Conservation (phyloP, 1,284 basidiomycete species). For the Kwoniella shivajii region DNA sequence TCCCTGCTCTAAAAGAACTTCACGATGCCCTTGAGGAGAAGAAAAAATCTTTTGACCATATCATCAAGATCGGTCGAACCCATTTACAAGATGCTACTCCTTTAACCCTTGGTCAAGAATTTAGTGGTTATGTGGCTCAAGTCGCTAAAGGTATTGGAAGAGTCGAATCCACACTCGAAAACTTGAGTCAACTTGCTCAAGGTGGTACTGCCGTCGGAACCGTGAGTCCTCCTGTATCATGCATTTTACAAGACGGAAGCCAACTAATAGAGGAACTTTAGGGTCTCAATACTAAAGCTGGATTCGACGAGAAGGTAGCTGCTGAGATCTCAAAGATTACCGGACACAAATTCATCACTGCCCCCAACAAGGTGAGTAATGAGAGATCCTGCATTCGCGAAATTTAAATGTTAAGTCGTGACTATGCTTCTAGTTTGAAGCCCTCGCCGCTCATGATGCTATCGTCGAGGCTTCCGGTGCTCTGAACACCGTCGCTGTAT, state of each 20-base stretch:
- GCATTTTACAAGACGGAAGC: neutral
- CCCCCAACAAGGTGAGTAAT: slow-evolving; percentile 85
- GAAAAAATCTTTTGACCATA: slow-evolving; percentile 75
- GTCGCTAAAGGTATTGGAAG: slow-evolving; percentile 87
- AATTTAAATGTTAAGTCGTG: neutral
- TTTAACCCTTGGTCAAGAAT: slow-evolving; percentile 96
- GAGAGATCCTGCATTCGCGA: neutral
- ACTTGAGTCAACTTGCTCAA: slow-evolving; percentile 89
- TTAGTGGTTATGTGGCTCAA: slow-evolving; percentile 97
- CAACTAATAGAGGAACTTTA: slow-evolving; percentile 41
- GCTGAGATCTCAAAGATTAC: slow-evolving; percentile 90
- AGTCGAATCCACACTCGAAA: slow-evolving; percentile 78
- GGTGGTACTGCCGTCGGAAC: slow-evolving; percentile 99
- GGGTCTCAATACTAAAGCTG: slow-evolving; percentile 96
- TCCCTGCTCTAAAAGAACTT: slow-evolving; percentile 85
- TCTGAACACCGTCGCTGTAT: slow-evolving; percentile 90
- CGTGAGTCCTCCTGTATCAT: slow-evolving; percentile 60
- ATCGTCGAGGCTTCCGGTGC: slow-evolving; percentile 96
- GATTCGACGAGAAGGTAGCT: slow-evolving; percentile 94
- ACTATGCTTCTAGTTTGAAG: slow-evolving; percentile 76
- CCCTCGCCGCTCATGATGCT: slow-evolving; percentile 94
- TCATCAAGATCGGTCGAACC: slow-evolving; percentile 99
- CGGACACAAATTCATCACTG: slow-evolving; percentile 88
- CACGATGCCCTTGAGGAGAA: slow-evolving; percentile 82
- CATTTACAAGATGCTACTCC: slow-evolving; percentile 98